phyloP scores from a whole-genome alignment of 2,329 filamentous ascomycete species.

The Nakataea oryzae region DNA sequence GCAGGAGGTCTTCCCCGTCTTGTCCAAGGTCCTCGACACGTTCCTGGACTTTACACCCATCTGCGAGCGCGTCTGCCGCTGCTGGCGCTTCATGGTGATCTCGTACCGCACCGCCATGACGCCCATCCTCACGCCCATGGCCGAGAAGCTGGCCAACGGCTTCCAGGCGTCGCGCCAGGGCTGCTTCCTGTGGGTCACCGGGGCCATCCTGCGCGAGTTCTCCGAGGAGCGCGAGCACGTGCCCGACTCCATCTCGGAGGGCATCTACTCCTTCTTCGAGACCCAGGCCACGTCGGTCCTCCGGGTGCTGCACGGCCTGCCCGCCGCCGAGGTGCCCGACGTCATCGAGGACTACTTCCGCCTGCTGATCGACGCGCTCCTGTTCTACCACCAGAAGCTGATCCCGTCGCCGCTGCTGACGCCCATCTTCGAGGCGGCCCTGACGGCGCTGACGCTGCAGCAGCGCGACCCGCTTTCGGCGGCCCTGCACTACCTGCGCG shows the following conservation, averaged over 20 bases:
- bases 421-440: slow-evolving; percentile 77
- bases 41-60: slow-evolving; percentile 83
- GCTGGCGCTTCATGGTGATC: slow-evolving; percentile 94
- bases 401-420: slow-evolving; percentile 69
- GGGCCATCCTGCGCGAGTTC: slow-evolving; percentile 90
- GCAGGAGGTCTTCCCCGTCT: slow-evolving; percentile 81
- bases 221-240: slow-evolving; percentile 83
- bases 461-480: slow-evolving; percentile 87
- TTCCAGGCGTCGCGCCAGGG: slow-evolving; percentile 83
- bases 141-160: slow-evolving; percentile 72
- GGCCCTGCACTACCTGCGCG: slow-evolving; percentile 84
- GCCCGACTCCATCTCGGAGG: slow-evolving; percentile 68
- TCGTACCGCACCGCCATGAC: slow-evolving; percentile 86
- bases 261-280: slow-evolving; percentile 92
- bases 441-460: slow-evolving; percentile 77
- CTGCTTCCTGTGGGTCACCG: slow-evolving; percentile 97
- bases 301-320: slow-evolving; percentile 76
- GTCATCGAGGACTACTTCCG: slow-evolving; percentile 97
- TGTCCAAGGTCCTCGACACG: slow-evolving; percentile 77
- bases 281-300: slow-evolving; percentile 86
- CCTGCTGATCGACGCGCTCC: slow-evolving; percentile 77
- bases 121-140: slow-evolving; percentile 73
- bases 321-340: slow-evolving; percentile 61
- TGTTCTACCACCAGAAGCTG: slow-evolving; percentile 82
- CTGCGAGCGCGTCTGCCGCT: slow-evolving; percentile 85